Evolutionary conservation across 1,284 basidiomycete species (phyloP).

Genomic region (Austroboletus olivaceoglutinosus): DNA sequence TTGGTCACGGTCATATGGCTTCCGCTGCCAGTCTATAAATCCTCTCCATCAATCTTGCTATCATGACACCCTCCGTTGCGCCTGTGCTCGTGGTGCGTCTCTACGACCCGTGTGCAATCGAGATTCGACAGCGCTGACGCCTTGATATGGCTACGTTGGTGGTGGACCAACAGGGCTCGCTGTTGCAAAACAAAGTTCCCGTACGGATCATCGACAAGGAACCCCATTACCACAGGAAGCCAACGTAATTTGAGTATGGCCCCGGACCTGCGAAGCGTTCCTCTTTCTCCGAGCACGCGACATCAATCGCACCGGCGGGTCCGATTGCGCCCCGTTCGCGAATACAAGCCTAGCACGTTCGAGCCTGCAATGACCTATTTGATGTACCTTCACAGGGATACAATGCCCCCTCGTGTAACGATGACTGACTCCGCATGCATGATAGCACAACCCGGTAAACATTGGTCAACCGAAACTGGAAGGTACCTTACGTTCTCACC

Average conservation of each 20-base stretch:
- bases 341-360: conserved; percentile 21
- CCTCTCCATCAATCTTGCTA: no score
- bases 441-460: conserved; percentile 12
- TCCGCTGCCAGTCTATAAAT: no score
- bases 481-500: conserved; percentile 30
- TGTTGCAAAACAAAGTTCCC: conserved; percentile 42
- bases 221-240: conserved; percentile 26
- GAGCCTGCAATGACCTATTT: conserved; percentile 15
- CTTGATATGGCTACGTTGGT: conserved; percentile 36
- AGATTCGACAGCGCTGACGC: neutral
- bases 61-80: conserved; percentile 10
- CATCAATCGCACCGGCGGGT: conserved; percentile 6
- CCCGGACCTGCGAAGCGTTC: conserved; percentile 33
- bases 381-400: conserved; percentile 8
- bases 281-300: conserved; percentile 26
- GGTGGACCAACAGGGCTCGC: conserved; percentile 50
- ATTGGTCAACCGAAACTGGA: conserved; percentile 37
- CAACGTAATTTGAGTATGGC: conserved; percentile 32
- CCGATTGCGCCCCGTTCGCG: conserved; percentile 1
- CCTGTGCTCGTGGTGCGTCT: conserved; percentile 24
- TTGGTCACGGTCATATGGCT: no score
- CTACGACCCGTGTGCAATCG: neutral
- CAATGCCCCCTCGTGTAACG: conserved; percentile 29
- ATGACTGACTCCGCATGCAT: neutral
- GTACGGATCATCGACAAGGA: conserved; percentile 39